Evolutionary conservation across 768 basidiomycete genomes (phyloP), one percentile per base, ranked within the genome.

Genomic region (Rhodotorula paludigena): DNA sequence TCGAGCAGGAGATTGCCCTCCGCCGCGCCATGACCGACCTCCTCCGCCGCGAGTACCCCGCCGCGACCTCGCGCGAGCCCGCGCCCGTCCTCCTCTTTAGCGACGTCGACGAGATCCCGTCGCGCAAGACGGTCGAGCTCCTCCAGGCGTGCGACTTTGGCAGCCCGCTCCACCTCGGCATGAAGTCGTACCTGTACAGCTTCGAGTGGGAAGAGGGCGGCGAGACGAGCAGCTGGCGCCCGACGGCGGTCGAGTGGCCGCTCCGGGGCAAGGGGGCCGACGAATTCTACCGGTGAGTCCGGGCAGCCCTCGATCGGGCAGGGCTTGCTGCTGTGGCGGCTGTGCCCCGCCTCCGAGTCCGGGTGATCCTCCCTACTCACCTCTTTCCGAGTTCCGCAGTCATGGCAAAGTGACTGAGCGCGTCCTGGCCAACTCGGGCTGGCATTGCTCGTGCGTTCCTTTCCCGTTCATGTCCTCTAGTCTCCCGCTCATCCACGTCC

Each of bases 51-150:
- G 78, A 82, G 51, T 78, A 82, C n/a, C 60, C 69, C 69, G 71
- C 30, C 78, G 79, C 35, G 66, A 79, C 41, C 11, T 28, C 11
- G 10, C 15, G 14, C 55, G 76, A 11, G 58, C 72, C 79, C 49
- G 76, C 78, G n/a, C 78, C 86, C 47, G 82, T 86, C 45, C 76
- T 86, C 62, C 21, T 76, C 61, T 85, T 86, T 82, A 83, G 83
- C 14, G 85, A 86, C 74, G 76, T 85, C 20, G 85, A 86, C 73
- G 86, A 87, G 76, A 81, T 87, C 49, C 85, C 85, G 8, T 80
- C 83, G 1, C 77, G 78, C 16, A 81, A 83, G 64, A 83, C 85
- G 33, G 74, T 85, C 23, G 74, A 78, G 44, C 80, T 87, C 8
- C 78, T 86, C 51, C 81, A 81, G 73, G 76, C 78, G 42, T 87